Base-by-base conservation (phyloP, 768 basidiomycete species). In the Dioszegia hungarica region DNA sequence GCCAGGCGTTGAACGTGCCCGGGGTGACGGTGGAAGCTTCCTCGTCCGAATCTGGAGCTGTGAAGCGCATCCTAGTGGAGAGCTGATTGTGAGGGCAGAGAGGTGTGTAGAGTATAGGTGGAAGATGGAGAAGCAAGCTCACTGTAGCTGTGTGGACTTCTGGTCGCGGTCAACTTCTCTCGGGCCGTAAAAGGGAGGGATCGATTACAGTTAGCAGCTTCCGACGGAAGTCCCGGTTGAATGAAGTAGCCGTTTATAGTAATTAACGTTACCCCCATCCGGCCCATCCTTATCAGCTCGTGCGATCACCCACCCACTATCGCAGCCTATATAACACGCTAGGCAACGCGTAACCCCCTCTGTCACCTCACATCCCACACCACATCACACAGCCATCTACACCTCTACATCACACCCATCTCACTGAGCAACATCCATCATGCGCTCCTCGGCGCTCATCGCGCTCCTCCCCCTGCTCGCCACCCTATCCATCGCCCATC, bases 381-480 rank as follows among this genome's bases (percentile, higher is more conserved):
- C 28, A 9, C 25, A 10, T 12, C 45, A 33, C 8, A 46, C 22
- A 46, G 4, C 45, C 14, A n/a, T 31, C 52, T n/a, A 17, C 40
- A 15, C 14, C 17, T 41, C 27, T 5, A 22, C n/a, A 28, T 31
- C 51, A 20, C 39, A 11, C 19, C 39, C 52, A 38, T 29, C 40
- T n/a, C 29, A 33, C n/a, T 12, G 17, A 25, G 12, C 1, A 17
- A n/a, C 25, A n/a, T 22, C 28, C 64, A 61, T 59, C 64, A 75
- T 75, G 73, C 66, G 68, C 56, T 50, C 64, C 24, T 36, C 71
- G 37, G 73, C 73, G 46, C 66, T 75, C 33, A 38, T 73, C 52
- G 56, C 73, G 37, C 66, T 75, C 27, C 61, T 75, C 5, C 73
- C 73, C 29, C 40, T 68, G 22, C 64, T 75, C 39, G 73, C 72